These are phyloP conservation scores for Camellia oleifera DNA, from an alignment of 179 eudicot species.

Conservation along the genomic window DNA sequence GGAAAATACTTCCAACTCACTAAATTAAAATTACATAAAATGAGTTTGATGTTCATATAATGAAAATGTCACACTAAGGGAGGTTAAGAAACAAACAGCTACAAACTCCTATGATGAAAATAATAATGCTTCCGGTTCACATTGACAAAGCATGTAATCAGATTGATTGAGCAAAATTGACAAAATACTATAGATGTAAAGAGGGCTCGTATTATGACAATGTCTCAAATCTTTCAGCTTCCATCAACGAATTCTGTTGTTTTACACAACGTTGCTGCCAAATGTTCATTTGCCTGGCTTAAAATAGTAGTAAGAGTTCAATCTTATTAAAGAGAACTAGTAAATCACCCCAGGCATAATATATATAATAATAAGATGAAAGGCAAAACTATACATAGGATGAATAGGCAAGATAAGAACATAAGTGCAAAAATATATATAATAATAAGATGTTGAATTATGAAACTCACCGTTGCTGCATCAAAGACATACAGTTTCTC, in stretches of 20 bases:
- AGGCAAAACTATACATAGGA: neutral
- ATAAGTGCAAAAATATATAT: neutral
- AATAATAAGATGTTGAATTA: neutral
- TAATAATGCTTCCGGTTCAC: conserved; percentile 7
- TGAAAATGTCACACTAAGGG: neutral
- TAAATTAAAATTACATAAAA: neutral
- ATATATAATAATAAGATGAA: no score
- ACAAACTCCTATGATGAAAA: neutral
- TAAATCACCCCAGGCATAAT: neutral
- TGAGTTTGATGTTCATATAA: neutral
- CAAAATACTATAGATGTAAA: neutral
- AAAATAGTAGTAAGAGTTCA: neutral
- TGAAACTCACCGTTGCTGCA: conserved; percentile 59
- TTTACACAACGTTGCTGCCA: neutral
- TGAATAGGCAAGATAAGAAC: neutral
- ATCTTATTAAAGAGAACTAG: neutral
- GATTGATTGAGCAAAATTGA: neutral
- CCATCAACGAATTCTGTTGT: neutral
- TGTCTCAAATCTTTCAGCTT: neutral
- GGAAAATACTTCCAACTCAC: neutral
- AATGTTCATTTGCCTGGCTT: neutral
- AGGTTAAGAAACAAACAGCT: neutral
- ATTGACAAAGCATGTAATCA: neutral
- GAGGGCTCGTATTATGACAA: neutral
- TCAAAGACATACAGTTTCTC: conserved; percentile 82